Percentiles rank a stretch among this genome's conserved stretches.
Conservation (phyloP, 2,329 filamentous ascomycete species). For the Epichloe bromicola region DNA sequence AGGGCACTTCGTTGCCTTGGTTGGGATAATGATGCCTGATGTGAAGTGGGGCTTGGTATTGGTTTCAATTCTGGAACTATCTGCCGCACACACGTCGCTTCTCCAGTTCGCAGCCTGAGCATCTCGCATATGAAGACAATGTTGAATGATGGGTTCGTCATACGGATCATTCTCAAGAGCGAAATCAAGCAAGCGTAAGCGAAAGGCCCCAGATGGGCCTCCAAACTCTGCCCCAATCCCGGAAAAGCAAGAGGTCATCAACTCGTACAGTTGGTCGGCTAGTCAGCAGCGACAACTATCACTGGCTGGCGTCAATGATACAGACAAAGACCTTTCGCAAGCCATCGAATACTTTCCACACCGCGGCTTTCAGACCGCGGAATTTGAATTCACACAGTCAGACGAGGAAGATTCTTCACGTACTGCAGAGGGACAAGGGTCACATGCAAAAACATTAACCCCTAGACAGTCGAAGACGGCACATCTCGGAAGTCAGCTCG, state of each 20-base stretch:
- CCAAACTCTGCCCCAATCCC: conserved; percentile 10
- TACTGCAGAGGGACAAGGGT: not conserved
- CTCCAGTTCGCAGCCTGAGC: not conserved
- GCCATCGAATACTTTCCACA: conserved; percentile 37
- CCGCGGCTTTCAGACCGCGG: conserved; percentile 15
- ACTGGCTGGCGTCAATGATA: conserved; percentile 37
- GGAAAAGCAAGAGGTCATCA: conserved; percentile 27
- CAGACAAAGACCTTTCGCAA: conserved; percentile 30
- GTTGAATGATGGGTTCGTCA: not conserved
- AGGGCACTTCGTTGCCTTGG: too few species aligned
- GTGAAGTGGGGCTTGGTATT: not conserved
- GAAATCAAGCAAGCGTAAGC: conserved; percentile 3
- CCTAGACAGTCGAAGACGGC: conserved; percentile 8
- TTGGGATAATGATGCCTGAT: not conserved
- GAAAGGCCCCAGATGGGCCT: not conserved
- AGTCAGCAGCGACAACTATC: conserved; percentile 38
- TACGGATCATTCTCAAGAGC: not conserved
- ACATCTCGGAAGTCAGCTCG: conserved; percentile 37
- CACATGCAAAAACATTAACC: not conserved
- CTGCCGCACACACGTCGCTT: not conserved
- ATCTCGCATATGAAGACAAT: not conserved
- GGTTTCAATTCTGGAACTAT: not conserved
- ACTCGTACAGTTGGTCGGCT: conserved; percentile 42
- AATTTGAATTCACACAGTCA: not conserved
- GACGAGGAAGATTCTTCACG: conserved; percentile 35